Conservation (phyloP, 2,329 filamentous ascomycete species). For the Colletotrichum sp. region DNA sequence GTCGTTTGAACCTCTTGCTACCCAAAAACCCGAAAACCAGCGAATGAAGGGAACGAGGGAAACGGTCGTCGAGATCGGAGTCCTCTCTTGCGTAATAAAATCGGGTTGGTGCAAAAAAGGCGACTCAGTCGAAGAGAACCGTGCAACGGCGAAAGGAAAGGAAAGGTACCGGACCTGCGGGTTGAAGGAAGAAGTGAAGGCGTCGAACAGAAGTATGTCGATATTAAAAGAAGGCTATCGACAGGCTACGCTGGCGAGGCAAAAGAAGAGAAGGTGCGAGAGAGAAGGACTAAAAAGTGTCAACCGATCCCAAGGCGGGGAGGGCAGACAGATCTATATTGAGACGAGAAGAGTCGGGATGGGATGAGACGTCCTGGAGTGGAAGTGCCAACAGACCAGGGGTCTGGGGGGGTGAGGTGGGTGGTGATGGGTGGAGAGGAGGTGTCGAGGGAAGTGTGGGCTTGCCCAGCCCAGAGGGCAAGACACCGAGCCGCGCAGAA, state of each 20-base stretch:
- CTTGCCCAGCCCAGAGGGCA: slow-evolving; percentile 41
- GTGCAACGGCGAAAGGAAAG: slow-evolving; percentile 27
- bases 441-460: slow-evolving; percentile 3
- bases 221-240: slow-evolving; percentile 59
- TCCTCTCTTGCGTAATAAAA: slow-evolving; percentile 21
- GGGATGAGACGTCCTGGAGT: slow-evolving; percentile 7
- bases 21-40: slow-evolving; percentile 8
- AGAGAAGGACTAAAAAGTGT: slow-evolving; percentile 30
- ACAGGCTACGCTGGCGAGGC: slow-evolving; percentile 51
- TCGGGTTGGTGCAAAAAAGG: slow-evolving; percentile 22
- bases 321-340: slow-evolving; percentile 41
- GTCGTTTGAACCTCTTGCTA: slow-evolving; percentile 3
- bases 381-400: slow-evolving; percentile 12
- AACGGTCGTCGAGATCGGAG: slow-evolving; percentile 22
- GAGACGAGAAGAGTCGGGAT: slow-evolving; percentile 24
- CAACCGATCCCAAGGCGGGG: slow-evolving; percentile 13
- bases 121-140: slow-evolving; percentile 25
- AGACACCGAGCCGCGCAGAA: slow-evolving; percentile 33
- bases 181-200: slow-evolving; percentile 27
- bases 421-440: neutral
- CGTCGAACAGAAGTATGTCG: slow-evolving; percentile 39
- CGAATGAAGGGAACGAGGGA: slow-evolving; percentile 24
- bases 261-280: slow-evolving; percentile 33
- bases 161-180: slow-evolving; percentile 61
- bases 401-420: neutral